Base-by-base conservation (phyloP, 352 stramenopile genomes). In the Globisporangium spinosum region DNA sequence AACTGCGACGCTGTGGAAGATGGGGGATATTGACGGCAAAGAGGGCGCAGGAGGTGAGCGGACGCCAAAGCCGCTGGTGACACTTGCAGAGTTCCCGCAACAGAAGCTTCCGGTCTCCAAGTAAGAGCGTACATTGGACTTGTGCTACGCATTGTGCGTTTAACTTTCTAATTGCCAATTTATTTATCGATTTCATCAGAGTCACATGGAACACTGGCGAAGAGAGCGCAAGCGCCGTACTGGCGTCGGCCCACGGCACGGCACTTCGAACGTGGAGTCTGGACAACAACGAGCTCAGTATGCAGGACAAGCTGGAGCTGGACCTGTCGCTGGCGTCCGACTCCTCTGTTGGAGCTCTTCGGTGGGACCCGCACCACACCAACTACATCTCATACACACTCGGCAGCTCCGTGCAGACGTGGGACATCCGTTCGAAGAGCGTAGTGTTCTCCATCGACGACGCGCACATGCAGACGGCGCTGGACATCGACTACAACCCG, bases 401-500 rank as follows among this genome's bases (percentile, higher is more conserved):
- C 32, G 90, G 87, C 43, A 69, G 77, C 10, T 76, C 59, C 45
- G 71, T 96, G n/a, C 76, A 84, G 54, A 90, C 76, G 58, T 96
- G 86, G 89, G 89, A 97, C 67, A 65, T 89, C 0, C 80, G 87
- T 22, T 56, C 75, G 20, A 72, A 86, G 49, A 69, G n/a, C 32
- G 71, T 80, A 9, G 69, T 70, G 10, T 77, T 82, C 61, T 65
- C 74, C 51, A 74, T 91, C 15, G 75, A 87, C 54, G 73, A 93
- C 43, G 82, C 91, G 70, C 86, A 95, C 64, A 47, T 79, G 5
- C 75, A 70, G 22, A 77, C 76, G n/a, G 77, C 80, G 8, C 55
- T 90, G 2, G 92, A 98, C 74, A 70, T 99, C 13, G 94, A 98
- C 79, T 99, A 98, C 77, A 99, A 99, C 80, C 97, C 94, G n/a